Base-by-base conservation (phyloP, 495 filamentous ascomycete genomes). In the Lophiostoma macrostomum region DNA sequence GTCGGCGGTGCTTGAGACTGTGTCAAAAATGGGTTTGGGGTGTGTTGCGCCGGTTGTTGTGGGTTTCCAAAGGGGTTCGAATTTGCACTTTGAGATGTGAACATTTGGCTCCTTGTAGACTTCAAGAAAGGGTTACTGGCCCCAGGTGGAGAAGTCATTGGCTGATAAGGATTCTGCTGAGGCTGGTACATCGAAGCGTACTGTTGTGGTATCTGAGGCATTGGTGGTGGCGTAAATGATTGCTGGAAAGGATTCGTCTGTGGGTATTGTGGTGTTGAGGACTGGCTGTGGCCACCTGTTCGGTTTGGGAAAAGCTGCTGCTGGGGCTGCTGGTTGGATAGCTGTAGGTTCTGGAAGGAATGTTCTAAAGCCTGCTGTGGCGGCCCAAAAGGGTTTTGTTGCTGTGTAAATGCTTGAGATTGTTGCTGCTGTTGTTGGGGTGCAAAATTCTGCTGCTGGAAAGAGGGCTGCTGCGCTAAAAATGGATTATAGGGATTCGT, bases 241-340 rank as follows among this genome's bases (percentile, higher is more conserved):
- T 65, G 59, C 11, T 56, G 56, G 49, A 61, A 69, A 11, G 67
- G 67, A 42, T 69, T 69, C 18, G 53, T 65, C 40, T 79, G 81
- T 60, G 73, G 78, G 41, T 76, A 73, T 31, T 60, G 69, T 56
- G 72, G 38, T 34, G 81, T 80, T 25, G 78, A 74, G 30, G 29
- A 25, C 35, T 71, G 74, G 16, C 80, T 77, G 59, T 86, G 76
- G 27, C 89, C 89, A 7, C 90, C 91, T 5, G 89, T 94, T 19
- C 85, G 83, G 69, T 95, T 81, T 0, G 89, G 88, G 64, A 91
- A 93, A 25, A 95, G 74, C 13, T 84, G 81, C 57, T 83, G 82
- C 57, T 79, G 79, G 10, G 47, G 80, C 60, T 79, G 79, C 39
- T 48, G 49, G 19, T 47, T 53, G 1, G 83, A 78, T 14, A 91